Evolutionary conservation across 257 asterid species (phyloP).

Genomic region (Solanum bulbocastanum): DNA sequence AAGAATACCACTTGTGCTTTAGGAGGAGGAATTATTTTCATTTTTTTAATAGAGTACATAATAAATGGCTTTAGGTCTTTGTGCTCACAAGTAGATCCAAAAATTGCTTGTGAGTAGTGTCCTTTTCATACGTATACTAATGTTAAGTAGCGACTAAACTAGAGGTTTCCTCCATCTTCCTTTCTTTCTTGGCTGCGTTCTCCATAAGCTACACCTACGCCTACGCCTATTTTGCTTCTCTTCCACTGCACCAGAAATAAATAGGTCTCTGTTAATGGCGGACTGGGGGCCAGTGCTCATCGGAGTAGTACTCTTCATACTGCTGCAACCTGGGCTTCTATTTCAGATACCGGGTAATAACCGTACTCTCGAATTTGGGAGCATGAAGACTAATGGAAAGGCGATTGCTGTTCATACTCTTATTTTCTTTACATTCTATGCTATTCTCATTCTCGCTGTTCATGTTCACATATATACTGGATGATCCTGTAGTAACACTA

Average conservation of each 20-base stretch:
- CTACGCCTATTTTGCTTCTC: not conserved
- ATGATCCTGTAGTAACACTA: conserved; percentile 11
- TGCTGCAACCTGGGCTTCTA: conserved; percentile 70
- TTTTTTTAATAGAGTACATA: too few relatives aligned
- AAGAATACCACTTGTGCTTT: too few relatives aligned
- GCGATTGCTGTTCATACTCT: conserved; percentile 76
- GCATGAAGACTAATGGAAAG: conserved; percentile 81
- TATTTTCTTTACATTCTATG: conserved; percentile 66
- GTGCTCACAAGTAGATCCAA: not conserved
- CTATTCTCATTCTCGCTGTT: conserved; percentile 61
- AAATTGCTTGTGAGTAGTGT: not conserved
- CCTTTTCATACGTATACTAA: not conserved
- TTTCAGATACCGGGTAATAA: conserved; percentile 75
- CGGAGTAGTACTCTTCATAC: conserved; percentile 68
- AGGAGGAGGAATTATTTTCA: too few relatives aligned
- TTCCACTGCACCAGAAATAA: not conserved
- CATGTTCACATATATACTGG: conserved; percentile 79
- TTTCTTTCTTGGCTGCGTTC: not conserved
- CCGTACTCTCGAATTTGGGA: conserved; percentile 53
- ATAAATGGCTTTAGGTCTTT: not conserved
- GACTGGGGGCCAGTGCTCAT: conserved; percentile 89
- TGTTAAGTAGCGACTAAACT: not conserved
- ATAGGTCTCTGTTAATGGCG: conserved; percentile 35
- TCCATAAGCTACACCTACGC: not conserved
- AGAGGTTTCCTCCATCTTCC: not conserved